Evolutionary conservation across 768 basidiomycete genomes (phyloP), one percentile per base, ranked within the genome.

Genomic region (Chalciporus chontae): DNA sequence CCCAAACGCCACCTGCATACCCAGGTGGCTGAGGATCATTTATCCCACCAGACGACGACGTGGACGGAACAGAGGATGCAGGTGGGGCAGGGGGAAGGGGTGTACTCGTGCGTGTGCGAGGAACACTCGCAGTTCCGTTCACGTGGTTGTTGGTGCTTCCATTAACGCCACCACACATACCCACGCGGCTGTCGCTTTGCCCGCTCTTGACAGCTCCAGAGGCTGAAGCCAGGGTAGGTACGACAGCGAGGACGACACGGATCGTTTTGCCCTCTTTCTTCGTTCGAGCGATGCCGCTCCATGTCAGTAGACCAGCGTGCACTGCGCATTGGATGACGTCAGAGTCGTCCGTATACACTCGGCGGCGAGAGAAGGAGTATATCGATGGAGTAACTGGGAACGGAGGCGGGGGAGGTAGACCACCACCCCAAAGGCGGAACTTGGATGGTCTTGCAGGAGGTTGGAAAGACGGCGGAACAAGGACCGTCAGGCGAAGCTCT

Each of bases 311-410:
- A 7, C 87, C 87, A 0, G 84, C 74, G 56, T 89, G 87, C 40
- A 89, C 66, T 2, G 83, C 85, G 48, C 83, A 84, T 36, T 84
- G 60, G 59, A 86, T 80, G 44, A 87, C 60, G 57, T 87, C 84
- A 8, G 85, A 87, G 66, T 89, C 87, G 66, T 89, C 86, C 0
- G 87, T 89, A 68, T 89, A 89, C 31, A 87, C 74, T 41, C 83
- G 70, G n/a, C 80, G 71, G 29, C 68, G 68, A 24, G 73, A 67
- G 26, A 58, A 56, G 3, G 61, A 63, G 50, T 59, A 57, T 32
- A 57, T 51, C 3, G 59, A 58, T 0, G 66, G 58, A 0, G 61
- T 55, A 15, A 56, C 64, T 40, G 57, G 65, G 58, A 53, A 71
- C n/a, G 68, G 67, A 45, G 77, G 55, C 53, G 74, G 60, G 56